A percentile compares a stretch with the other conserved stretches of the same genome.
Conservation (phyloP, 108 stramenopile species). For the Mediolabrus comicus region DNA sequence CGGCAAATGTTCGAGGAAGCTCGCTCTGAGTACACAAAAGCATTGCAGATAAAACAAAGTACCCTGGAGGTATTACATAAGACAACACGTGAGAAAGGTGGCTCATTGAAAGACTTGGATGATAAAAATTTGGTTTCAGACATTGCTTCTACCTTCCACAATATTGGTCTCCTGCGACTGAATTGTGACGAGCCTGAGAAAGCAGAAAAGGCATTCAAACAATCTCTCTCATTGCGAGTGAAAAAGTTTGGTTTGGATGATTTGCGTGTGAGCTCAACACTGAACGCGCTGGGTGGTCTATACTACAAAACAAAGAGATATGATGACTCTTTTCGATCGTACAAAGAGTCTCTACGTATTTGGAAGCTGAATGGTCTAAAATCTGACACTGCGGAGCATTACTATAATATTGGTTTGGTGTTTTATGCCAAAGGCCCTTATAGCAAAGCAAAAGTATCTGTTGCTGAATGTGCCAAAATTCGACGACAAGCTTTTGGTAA, state of each 20-base stretch:
- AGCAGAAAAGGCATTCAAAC: slow-evolving; percentile 51
- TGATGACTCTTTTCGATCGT: slow-evolving; percentile 51
- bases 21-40: slow-evolving; percentile 36
- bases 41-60: slow-evolving; percentile 44
- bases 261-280: slow-evolving; percentile 41
- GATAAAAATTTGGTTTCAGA: slow-evolving; percentile 65
- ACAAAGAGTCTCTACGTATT: slow-evolving; percentile 49
- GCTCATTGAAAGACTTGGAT: slow-evolving; percentile 29
- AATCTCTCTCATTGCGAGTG: slow-evolving; percentile 45
- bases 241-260: slow-evolving; percentile 51
- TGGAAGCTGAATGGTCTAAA: slow-evolving; percentile 36
- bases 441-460: slow-evolving; percentile 33
- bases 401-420: slow-evolving; percentile 46
- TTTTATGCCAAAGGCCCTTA: slow-evolving; percentile 48
- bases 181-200: slow-evolving; percentile 40
- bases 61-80: slow-evolving; percentile 35
- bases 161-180: slow-evolving; percentile 40
- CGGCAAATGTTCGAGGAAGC: slow-evolving; percentile 39
- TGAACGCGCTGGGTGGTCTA: slow-evolving; percentile 42
- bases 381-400: slow-evolving; percentile 39
- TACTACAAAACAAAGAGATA: slow-evolving; percentile 43
- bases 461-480: slow-evolving; percentile 42
- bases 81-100: background rate
- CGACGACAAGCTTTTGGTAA: slow-evolving; percentile 22
- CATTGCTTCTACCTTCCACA: slow-evolving; percentile 54